Conservation (phyloP, 257 asterid species). For the Solanum etuberosum region DNA sequence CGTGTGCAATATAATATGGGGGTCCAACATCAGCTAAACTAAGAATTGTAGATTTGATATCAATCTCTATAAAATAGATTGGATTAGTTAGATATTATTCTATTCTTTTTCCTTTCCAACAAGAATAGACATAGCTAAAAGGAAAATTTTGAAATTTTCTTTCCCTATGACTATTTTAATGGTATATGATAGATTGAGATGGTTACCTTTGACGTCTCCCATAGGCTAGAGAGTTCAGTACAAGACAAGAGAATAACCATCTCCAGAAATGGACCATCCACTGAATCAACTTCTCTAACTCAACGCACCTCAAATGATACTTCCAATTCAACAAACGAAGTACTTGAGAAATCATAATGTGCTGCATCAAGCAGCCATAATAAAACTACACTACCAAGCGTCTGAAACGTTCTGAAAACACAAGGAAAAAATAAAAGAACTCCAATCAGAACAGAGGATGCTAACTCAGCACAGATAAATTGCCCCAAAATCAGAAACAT, state of each 20-base stretch:
- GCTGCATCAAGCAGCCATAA: conserved; percentile 16
- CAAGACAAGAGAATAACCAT: conserved; percentile 23
- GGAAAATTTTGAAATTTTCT: background rate
- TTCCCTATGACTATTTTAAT: background rate
- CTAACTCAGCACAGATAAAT: background rate
- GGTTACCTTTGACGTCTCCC: conserved; percentile 17
- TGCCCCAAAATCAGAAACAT: background rate
- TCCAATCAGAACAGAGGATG: background rate
- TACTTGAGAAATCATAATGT: conserved; percentile 15
- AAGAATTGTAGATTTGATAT: background rate
- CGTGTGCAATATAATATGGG: background rate
- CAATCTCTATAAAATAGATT: background rate
- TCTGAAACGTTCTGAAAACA: background rate
- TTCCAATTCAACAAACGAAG: background rate
- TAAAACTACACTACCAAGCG: background rate
- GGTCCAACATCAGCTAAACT: background rate
- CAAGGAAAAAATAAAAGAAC: background rate
- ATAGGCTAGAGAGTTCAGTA: conserved; percentile 8
- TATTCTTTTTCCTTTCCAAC: background rate
- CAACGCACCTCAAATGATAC: background rate
- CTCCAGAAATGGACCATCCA: conserved; percentile 9
- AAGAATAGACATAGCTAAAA: background rate
- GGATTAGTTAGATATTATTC: background rate
- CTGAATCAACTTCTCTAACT: conserved; percentile 3
- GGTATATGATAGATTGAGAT: background rate